These are phyloP conservation scores for Vanrija sp. DNA, from an alignment of 1,284 basidiomycete genomes.

Conservation along the genomic window DNA sequence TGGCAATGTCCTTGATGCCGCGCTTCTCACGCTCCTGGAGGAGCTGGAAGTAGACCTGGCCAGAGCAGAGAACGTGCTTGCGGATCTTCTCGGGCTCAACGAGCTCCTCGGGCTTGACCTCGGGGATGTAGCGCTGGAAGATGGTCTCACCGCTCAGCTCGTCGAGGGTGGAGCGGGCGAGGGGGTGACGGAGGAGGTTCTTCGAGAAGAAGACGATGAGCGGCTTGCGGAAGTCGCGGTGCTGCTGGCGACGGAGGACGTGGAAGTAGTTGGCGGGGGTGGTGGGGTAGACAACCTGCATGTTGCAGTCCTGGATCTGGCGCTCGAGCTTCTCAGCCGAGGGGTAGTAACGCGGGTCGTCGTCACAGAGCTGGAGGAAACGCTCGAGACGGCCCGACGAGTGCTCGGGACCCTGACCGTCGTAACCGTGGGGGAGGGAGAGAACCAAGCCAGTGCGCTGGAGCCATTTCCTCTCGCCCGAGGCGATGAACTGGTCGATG, in stretches of 20 bases:
- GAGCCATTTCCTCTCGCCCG: constrained; percentile 97
- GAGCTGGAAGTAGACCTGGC: constrained; percentile 91
- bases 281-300: constrained; percentile 97
- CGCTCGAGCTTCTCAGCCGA: constrained; percentile 83
- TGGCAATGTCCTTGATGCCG: constrained; percentile 86
- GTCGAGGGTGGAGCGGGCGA: constrained; percentile 75
- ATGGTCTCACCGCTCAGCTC: constrained; percentile 85
- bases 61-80: constrained; percentile 83
- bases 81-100: constrained; percentile 80
- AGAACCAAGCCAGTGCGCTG: constrained; percentile 91
- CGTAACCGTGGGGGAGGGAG: constrained; percentile 93
- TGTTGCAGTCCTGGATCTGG: constrained; percentile 98
- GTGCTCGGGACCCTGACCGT: constrained; percentile 98
- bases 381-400: constrained; percentile 94
- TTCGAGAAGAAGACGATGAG: constrained; percentile 96
- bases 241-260: constrained; percentile 88
- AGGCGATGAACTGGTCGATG: constrained; percentile 98
- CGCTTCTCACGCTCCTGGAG: constrained; percentile 82
- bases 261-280: constrained; percentile 95
- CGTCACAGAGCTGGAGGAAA: constrained; percentile 96
- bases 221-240: constrained; percentile 94
- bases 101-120: constrained; percentile 67
- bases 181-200: constrained; percentile 86
- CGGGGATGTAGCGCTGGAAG: constrained; percentile 92
- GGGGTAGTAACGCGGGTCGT: constrained; percentile 91